Evolutionary conservation across 257 asterid species (phyloP), one percentile per base, ranked within the genome.

Genomic region (Solanum lycopersicoides): DNA sequence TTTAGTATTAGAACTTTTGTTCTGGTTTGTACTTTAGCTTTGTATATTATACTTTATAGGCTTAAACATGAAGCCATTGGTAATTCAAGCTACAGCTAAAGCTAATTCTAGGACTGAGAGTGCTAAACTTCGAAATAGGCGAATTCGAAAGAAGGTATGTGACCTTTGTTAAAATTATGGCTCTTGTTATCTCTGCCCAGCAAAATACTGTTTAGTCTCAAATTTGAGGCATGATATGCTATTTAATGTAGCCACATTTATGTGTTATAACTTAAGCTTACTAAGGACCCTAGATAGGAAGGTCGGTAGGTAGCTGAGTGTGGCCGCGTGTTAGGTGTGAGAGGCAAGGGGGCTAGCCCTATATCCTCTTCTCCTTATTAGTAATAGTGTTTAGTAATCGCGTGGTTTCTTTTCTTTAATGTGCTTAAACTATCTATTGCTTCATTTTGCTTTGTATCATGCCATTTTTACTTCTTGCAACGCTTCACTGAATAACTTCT

Each of bases 141-240:
- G 97, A 93, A 65, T 87, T 37, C 91, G 91, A 76, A 94, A 93
- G 90, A 94, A 95, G 98, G 97, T 96, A 86, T 6, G 8, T n/a
- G 1, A 41, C 9, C 12, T 68, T 59, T 75, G 32, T 30, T n/a
- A 25, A 77, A 77, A 42, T 77, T 85, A 53, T 85, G 65, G 14
- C 47, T 75, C 50, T 85, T 25, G 82, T 42, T 32, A 21, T 45
- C 6, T 23, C 16, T 21, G 1, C 3, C 34, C 25, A 39, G 45
- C 28, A 37, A 41, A 28, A 42, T 74, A 25, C 10, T 14, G 60
- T 85, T 16, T 2, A 69, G 34, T 53, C 20, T 65, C 87, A 68
- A 65, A 20, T 66, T 65, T 44, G 87, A 53, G 20, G 7, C 5
- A 60, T 37, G 30, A 53, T 83, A 83, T 2, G 50, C 18, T 50